Conservation (phyloP, 306 rosid genomes). For the Vigna reflexopilosa region DNA sequence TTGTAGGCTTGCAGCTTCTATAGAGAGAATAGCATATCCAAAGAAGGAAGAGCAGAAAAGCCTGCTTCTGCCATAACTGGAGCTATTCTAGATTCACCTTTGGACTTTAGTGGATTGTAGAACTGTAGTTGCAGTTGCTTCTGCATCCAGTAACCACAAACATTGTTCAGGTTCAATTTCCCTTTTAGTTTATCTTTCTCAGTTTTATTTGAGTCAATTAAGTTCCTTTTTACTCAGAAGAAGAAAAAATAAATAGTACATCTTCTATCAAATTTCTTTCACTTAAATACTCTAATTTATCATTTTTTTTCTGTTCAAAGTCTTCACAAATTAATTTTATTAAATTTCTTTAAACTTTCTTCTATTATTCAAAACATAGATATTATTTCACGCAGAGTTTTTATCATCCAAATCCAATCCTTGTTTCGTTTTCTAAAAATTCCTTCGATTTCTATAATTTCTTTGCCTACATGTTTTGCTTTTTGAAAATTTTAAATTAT, state of each 20-base stretch:
- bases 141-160: constrained; percentile 2
- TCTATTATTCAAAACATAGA: not conserved
- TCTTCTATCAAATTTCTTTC: not conserved
- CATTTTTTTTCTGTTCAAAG: not conserved
- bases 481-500: not conserved
- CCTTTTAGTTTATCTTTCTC: not conserved
- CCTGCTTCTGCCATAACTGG: constrained; percentile 41
- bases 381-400: not conserved
- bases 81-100: constrained; percentile 15
- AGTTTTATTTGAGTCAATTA: not conserved
- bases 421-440: not conserved
- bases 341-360: not conserved
- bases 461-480: not conserved
- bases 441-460: not conserved
- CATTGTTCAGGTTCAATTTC: not conserved
- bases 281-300: not conserved
- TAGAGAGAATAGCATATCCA: constrained; percentile 36
- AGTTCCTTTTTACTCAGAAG: not conserved
- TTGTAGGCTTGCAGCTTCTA: constrained; percentile 35
- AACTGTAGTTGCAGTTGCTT: constrained; percentile 41
- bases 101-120: constrained; percentile 1
- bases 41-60: constrained; percentile 39
- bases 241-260: accelerated
- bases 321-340: not conserved
- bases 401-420: not conserved